Evolutionary conservation across 345 rosid species (phyloP), one percentile per base, ranked within the genome.

Genomic region (Laguncularia racemosa): DNA sequence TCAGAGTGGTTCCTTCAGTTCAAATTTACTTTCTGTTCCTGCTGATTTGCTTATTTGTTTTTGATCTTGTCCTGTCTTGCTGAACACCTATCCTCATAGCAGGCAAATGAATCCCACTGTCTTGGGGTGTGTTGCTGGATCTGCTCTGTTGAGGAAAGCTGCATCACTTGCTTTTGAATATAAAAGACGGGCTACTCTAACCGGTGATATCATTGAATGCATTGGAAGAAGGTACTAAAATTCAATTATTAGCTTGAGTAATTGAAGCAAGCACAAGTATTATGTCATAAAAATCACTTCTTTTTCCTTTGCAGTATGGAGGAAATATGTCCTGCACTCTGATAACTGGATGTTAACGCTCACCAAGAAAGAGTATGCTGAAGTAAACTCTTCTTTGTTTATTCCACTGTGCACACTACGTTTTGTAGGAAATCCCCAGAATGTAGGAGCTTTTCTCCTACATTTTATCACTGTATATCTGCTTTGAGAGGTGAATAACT

Each of bases 121-220:
- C 56, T 67, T 83, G 67, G 97, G 91, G n/a, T 89, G 96, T 83
- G 81, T 87, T 57, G 97, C 96, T 44, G 99, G 82, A 20, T 87
- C 91, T 60, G 82, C 84, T 66, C 63, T 93, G n/a, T 51, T 89
- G 70, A 84, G 99, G 75, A 93, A 80, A 71, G 97, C 96, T 0
- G 96, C 99, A 47, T 70, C 81, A 59, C 76, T 77, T 40, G 97
- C 99, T 55, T 89, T 89, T 48, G 66, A 64, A 57, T 65, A 66
- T 16, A 81, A 73, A 67, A 85, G 78, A 68, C 79, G 97, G 57
- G 85, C 99, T 48, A 87, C 99, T 56, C 91, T 93, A 45, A 85
- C 97, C 14, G 69, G 76, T 2, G 95, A 89, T 69, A 87, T 93
- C 64, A 89, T 93, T 2, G 82, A 81, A 58, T 73, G 74, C 71